Evolutionary conservation across 371 early-diverging fungal genomes (phyloP), one percentile per base, ranked within the genome.

Genomic region (Mucor lusitanicus): DNA sequence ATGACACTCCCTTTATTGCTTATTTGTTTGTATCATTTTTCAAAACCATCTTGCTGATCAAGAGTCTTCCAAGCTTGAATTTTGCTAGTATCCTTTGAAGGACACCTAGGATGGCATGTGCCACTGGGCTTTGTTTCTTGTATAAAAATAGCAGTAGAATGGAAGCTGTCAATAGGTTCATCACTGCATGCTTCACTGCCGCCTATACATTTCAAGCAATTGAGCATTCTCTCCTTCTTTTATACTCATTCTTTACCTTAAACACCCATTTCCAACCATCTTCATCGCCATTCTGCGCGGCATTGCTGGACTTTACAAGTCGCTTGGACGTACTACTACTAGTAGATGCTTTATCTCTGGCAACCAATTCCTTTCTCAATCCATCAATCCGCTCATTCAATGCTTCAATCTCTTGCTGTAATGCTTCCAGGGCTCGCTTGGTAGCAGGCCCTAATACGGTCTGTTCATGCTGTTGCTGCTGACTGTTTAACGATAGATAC

Each of bases 341-440:
- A 6, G 6, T 30, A n/a, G 50, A 50, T 19, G 39, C 40, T 23
- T 58, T 63, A 53, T 76, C 73, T 48, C 73, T 46, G 32, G 69
- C 71, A 11, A 71, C 44, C 32, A 82, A 60, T 39, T 82, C 83
- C 35, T 73, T 73, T 61, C 77, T 70, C 15, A 82, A 48, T 3
- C 73, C 77, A 69, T 85, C 76, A 23, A 85, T 74, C 19, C 81
- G 67, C 53, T 81, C 82, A 64, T 82, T 82, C 59, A 85, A 61
- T 3, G 78, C 76, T 21, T 76, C 65, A 33, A 82, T 76, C 59
- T 85, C 81, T 8, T 72, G 55, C 37, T 85, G 79, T 21, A 82
- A 61, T 2, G 74, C 65, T 46, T 81, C 83, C 28, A 85, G 61
- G 17, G 81, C 81, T 25, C 71, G 62, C 62, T 81, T 79, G 1